These are phyloP conservation scores for Monilinia polystroma DNA, from an alignment of 2,329 filamentous ascomycete species.

Conservation along the genomic window DNA sequence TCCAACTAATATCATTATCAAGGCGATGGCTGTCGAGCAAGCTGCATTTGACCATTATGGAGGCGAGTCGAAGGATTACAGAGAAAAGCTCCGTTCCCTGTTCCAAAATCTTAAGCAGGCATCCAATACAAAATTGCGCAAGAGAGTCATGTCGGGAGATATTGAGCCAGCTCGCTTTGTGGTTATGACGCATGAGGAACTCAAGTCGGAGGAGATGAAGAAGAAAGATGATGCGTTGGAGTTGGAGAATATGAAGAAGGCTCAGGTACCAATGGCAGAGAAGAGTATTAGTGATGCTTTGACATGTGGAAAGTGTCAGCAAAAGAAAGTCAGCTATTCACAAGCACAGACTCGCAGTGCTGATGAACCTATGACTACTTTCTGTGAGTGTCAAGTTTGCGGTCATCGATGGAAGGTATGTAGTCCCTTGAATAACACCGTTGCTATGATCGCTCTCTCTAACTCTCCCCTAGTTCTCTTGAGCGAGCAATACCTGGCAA, in stretches of 20 bases:
- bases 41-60: slow-evolving; percentile 71
- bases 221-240: slow-evolving; percentile 73
- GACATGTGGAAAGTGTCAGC: slow-evolving; percentile 86
- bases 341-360: slow-evolving; percentile 95
- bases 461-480: slow-evolving; percentile 39
- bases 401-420: slow-evolving; percentile 71
- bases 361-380: slow-evolving; percentile 87
- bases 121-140: slow-evolving; percentile 75
- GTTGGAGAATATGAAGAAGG: slow-evolving; percentile 94
- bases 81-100: slow-evolving; percentile 84
- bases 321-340: slow-evolving; percentile 92
- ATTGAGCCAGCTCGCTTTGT: slow-evolving; percentile 75
- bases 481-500: slow-evolving; percentile 23
- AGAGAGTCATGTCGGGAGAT: slow-evolving; percentile 71
- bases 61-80: slow-evolving; percentile 73
- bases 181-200: slow-evolving; percentile 82
- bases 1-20: slow-evolving; percentile 67
- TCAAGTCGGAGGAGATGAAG: slow-evolving; percentile 82
- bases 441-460: slow-evolving; percentile 21
- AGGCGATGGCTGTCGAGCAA: slow-evolving; percentile 77
- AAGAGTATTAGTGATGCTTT: slow-evolving; percentile 87
- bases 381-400: slow-evolving; percentile 69
- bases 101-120: slow-evolving; percentile 95
- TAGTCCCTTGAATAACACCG: slow-evolving; percentile 6
- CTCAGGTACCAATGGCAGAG: slow-evolving; percentile 89